Evolutionary conservation across 305 asterid species (phyloP).

Genomic region (Fraxinus angustifolia): DNA sequence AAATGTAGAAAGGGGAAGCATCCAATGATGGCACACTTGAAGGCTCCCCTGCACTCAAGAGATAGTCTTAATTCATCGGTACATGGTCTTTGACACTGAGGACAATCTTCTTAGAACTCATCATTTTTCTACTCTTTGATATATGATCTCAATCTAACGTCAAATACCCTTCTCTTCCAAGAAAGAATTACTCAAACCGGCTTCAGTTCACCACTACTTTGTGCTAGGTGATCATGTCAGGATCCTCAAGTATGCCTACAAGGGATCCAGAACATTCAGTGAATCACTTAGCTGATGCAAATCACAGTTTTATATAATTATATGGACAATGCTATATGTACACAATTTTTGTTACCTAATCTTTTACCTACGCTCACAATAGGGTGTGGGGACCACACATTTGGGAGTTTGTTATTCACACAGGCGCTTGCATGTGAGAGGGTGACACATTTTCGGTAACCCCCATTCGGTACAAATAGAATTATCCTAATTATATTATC

Average conservation of each 20-base stretch:
- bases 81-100: neutral
- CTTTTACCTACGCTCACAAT: no score
- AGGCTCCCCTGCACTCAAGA: neutral
- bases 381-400: no score
- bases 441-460: no score
- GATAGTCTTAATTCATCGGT: neutral
- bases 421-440: no score
- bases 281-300: neutral
- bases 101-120: neutral
- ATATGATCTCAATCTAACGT: conserved; percentile 9
- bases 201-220: neutral
- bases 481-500: neutral
- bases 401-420: no score
- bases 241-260: neutral
- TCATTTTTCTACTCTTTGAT: neutral
- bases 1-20: neutral
- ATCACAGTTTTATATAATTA: neutral
- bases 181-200: neutral
- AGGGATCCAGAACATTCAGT: neutral
- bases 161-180: neutral
- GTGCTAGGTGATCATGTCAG: conserved; percentile 2
- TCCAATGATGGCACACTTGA: neutral
- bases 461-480: no score
- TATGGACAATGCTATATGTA: no score
- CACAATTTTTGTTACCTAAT: no score